phyloP scores from a whole-genome alignment of 352 stramenopile species.

The Globisporangium splendens region DNA sequence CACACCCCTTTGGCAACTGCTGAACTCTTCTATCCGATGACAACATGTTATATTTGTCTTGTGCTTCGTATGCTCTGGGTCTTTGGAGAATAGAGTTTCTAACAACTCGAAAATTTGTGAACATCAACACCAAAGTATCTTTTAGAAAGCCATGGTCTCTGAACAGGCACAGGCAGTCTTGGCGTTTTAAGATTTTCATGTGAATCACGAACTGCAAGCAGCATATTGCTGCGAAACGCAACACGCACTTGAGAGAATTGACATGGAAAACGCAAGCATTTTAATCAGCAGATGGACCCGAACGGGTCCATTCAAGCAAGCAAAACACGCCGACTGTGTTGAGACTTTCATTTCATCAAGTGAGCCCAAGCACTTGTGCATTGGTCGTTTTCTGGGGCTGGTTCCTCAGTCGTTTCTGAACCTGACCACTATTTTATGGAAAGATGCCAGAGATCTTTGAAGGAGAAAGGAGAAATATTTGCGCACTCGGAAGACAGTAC shows the following conservation, averaged over 20 bases:
- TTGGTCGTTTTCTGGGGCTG: not conserved
- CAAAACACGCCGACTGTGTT: not conserved
- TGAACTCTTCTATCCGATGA: not conserved
- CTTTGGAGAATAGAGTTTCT: too few species aligned
- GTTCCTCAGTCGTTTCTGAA: not conserved
- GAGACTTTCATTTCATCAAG: too few species aligned
- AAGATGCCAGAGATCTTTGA: not conserved
- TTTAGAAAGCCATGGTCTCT: too few species aligned
- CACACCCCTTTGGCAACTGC: too few species aligned
- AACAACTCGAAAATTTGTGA: not conserved
- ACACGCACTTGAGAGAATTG: not conserved
- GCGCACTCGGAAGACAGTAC: not conserved
- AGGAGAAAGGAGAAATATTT: not conserved
- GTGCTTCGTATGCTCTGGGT: too few species aligned
- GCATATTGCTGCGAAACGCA: not conserved
- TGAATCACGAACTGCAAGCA: too few species aligned
- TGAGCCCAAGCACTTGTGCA: too few species aligned
- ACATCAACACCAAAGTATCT: not conserved
- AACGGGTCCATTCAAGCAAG: too few species aligned
- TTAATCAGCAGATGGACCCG: not conserved
- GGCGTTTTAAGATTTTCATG: not conserved
- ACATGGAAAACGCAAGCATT: conserved; percentile 4
- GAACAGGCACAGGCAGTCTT: not conserved
- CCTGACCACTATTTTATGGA: not conserved
- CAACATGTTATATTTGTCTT: not conserved